Percentiles rank a stretch among this genome's conserved stretches.
phyloP scores from a whole-genome alignment of 2,329 filamentous ascomycete species.

The Scytalidium lignicola region DNA sequence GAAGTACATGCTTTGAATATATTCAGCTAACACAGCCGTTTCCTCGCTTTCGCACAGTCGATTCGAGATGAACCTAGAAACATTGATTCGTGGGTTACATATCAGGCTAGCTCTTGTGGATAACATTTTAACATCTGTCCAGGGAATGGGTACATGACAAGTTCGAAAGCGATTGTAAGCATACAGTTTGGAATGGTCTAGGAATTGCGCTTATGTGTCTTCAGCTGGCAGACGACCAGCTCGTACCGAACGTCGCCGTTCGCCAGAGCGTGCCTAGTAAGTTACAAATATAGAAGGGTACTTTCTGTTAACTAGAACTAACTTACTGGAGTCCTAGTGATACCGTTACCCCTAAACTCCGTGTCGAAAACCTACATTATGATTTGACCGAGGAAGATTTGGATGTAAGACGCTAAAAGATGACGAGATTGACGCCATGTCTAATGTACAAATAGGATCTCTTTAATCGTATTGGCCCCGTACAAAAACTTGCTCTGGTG shows the following conservation, averaged over 20 bases:
- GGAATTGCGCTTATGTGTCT: constrained; percentile 15
- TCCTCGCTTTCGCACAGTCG: constrained; percentile 46
- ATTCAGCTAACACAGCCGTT: constrained; percentile 40
- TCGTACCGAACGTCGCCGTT: constrained; percentile 23
- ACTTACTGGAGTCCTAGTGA: constrained; percentile 35
- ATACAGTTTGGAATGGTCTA: constrained; percentile 1
- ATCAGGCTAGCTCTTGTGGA: not conserved
- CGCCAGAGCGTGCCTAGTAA: constrained; percentile 25
- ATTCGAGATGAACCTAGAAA: constrained; percentile 59
- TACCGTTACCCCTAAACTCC: constrained; percentile 61
- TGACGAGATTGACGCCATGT: not conserved
- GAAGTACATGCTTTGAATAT: constrained; percentile 34
- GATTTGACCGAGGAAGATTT: constrained; percentile 83
- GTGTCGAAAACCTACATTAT: constrained; percentile 88
- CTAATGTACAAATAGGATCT: constrained; percentile 56
- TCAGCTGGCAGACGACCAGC: constrained; percentile 22
- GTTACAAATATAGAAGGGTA: constrained; percentile 2
- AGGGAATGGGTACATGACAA: constrained; percentile 95
- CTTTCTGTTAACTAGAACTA: constrained; percentile 12
- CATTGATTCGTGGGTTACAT: constrained; percentile 59
- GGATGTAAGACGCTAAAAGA: constrained; percentile 47
- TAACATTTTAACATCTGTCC: constrained; percentile 6
- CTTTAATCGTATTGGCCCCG: constrained; percentile 71
- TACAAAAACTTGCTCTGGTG: constrained; percentile 62
- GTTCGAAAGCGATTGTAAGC: constrained; percentile 66